Conservation (phyloP, 345 rosid genomes). For the Camelina neglecta region DNA sequence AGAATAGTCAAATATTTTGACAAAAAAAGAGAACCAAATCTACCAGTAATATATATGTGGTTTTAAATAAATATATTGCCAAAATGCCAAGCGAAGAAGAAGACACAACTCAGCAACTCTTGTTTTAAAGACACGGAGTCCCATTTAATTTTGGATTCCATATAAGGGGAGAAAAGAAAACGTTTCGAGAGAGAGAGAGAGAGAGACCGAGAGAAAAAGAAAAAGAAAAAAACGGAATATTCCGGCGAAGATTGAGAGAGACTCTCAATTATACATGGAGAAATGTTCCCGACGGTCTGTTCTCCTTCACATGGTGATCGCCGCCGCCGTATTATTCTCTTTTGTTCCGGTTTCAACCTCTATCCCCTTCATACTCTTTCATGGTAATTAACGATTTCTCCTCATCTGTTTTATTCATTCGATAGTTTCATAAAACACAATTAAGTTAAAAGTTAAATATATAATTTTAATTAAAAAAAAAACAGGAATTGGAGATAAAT, state of each 20-base stretch:
- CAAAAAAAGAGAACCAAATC: no score
- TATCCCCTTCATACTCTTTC: conserved; percentile 72
- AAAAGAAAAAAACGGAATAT: neutral
- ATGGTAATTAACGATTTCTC: conserved; percentile 49
- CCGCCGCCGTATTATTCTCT: conserved; percentile 29
- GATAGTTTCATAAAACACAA: neutral
- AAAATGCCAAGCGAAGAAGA: neutral
- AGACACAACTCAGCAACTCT: neutral
- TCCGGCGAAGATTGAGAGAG: conserved; percentile 4
- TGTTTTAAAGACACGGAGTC: neutral
- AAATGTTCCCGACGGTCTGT: conserved; percentile 4
- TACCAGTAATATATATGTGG: no score
- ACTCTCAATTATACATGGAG: conserved; percentile 15
- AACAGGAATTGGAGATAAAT: conserved; percentile 82
- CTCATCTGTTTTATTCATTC: neutral
- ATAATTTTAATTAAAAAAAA: neutral
- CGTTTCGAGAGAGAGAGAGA: neutral
- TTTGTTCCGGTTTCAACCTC: conserved; percentile 51
- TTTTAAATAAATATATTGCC: neutral
- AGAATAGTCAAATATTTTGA: no score
- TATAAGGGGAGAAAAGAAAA: neutral
- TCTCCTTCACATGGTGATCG: conserved; percentile 39
- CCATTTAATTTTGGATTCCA: neutral
- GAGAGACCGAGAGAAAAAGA: neutral
- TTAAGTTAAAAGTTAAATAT: neutral